Base-by-base conservation (phyloP, 2,329 filamentous ascomycete genomes). In the Ceratocystis cacaofunesta region DNA sequence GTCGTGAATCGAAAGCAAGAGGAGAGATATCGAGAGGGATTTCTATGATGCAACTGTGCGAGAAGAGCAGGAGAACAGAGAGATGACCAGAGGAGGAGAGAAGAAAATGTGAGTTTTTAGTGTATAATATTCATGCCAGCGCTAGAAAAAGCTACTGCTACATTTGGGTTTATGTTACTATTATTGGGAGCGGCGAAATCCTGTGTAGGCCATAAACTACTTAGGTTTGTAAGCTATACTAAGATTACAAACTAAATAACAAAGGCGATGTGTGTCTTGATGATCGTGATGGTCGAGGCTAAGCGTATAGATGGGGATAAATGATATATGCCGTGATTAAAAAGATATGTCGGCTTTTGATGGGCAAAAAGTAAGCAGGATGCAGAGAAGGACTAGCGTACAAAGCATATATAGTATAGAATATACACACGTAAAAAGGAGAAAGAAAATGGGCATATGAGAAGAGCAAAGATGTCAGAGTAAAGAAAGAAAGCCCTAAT, bases 31-130 rank as follows among this genome's bases (percentile, higher is more conserved):
- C 48, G 48, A 19, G 48, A 22, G 17, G 46, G 4, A 57, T 30
- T 30, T 57, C 22, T 57, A 25, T 50, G 19, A 50, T 50, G 48
- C 3, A 22, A 22, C 19, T 22, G 48, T 22, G 10, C n/a, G 3
- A 28, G 30, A 32, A n/a, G 22, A 15, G 6, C 25, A 57, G 12
- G 52, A 57, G 12, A 30, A 25, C 3, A 17, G 17, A 32, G 5
- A 17, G 22, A 30, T 5, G 30, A 30, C 1, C 5, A n/a, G 17
- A 61, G 32, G 58, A 43, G 12, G 32, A 43, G 22, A 62, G 19
- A n/a, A 8, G 60, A 43, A 61, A 62, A 58, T 58, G 55, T 58
- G 55, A 58, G 55, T 58, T 58, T 41, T 58, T 32, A 58, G 55
- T 58, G 55, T 58, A 58, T 58, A 58, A 58, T 58, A 58, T 58